Evolutionary conservation across 495 filamentous ascomycete genomes (phyloP).

Genomic region (Beverwykella pulmonaria): DNA sequence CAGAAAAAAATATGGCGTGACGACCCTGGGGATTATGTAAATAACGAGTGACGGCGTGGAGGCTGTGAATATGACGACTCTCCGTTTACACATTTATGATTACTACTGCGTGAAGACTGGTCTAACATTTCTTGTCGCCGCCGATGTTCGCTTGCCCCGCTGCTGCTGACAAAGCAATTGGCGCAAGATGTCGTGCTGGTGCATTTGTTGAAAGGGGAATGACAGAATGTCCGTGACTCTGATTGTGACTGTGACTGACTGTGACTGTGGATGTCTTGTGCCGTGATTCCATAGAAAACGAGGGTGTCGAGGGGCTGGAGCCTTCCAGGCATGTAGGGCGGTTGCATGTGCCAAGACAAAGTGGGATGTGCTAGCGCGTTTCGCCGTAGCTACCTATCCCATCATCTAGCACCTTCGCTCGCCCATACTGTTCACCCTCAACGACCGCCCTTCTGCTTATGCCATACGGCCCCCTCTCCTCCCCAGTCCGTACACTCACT

Average conservation of each 20-base stretch:
- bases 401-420: constrained; percentile 24
- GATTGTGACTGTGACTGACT: no score
- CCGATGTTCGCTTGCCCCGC: constrained; percentile 8
- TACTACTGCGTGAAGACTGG: not conserved
- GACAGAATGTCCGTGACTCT: no score
- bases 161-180: not conserved
- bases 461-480: not conserved
- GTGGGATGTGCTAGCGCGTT: constrained; percentile 24
- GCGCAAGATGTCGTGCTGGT: not conserved
- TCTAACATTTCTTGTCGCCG: not conserved
- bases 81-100: not conserved
- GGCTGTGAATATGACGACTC: constrained; percentile 26
- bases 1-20: constrained; percentile 4
- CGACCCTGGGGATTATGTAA: constrained; percentile 10
- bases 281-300: not conserved
- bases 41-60: constrained; percentile 11
- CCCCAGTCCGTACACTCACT: not conserved
- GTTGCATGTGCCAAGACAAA: constrained; percentile 18
- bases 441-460: not conserved
- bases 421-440: not conserved
- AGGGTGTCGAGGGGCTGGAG: constrained; percentile 1
- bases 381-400: constrained; percentile 11
- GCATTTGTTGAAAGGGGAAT: not conserved
- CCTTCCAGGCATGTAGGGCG: constrained; percentile 8
- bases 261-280: not conserved